These are phyloP conservation scores for Cyclotella choctawhatcheeana DNA, from an alignment of 108 stramenopile species.

Conservation along the genomic window DNA sequence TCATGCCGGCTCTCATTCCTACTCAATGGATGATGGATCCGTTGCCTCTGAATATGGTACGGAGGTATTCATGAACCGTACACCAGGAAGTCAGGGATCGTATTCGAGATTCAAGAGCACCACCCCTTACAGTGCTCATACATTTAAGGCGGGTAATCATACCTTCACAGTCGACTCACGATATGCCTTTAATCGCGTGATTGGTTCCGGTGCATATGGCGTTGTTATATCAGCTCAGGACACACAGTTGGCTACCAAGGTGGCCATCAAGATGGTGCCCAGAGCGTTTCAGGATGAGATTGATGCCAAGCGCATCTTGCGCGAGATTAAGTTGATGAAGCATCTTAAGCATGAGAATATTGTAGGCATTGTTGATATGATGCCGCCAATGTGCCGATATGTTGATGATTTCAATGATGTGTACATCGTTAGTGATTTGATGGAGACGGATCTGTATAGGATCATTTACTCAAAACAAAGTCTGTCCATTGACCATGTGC, in stretches of 20 bases:
- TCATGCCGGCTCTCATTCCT: constrained; percentile 34
- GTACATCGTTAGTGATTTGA: constrained; percentile 87
- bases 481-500: constrained; percentile 71
- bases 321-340: constrained; percentile 86
- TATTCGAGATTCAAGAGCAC: constrained; percentile 35
- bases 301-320: constrained; percentile 73
- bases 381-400: too few species aligned
- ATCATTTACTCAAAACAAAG: constrained; percentile 84
- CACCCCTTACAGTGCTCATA: constrained; percentile 68
- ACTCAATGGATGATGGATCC: constrained; percentile 52
- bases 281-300: constrained; percentile 80
- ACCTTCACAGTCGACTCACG: constrained; percentile 85
- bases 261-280: constrained; percentile 92
- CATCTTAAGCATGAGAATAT: constrained; percentile 81
- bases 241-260: constrained; percentile 53
- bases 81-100: constrained; percentile 17
- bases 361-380: constrained; percentile 72
- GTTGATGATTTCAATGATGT: constrained; percentile 87
- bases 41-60: constrained; percentile 51
- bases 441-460: constrained; percentile 87
- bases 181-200: constrained; percentile 44
- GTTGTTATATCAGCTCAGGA: constrained; percentile 88
- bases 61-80: constrained; percentile 43
- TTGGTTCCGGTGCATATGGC: constrained; percentile 69
- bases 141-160: constrained; percentile 84